Base-by-base conservation (phyloP, 2,329 filamentous ascomycete species). In the Fusarium avenaceum region DNA sequence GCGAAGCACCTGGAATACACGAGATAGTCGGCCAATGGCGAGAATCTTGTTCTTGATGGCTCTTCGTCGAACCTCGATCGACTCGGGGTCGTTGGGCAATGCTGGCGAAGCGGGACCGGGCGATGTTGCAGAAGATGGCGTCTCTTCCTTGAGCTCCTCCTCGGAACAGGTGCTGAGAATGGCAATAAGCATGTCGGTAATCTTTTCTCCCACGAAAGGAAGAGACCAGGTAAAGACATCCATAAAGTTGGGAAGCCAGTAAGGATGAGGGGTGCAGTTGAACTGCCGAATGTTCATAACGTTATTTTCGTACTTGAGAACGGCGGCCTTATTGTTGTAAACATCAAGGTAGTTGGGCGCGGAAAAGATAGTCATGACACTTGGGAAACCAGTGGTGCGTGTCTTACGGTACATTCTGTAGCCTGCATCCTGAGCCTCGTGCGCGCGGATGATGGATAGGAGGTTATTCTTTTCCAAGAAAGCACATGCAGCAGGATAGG, bases 261-360 rank as follows among this genome's bases (percentile, higher is more conserved):
- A 99, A 8, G 96, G 96, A 80, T 99, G 96, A 33, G 96, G 96
- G 22, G 96, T 98, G 87, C 95, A 99, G 86, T 99, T 99, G 85
- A 99, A 99, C 81, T 99, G 96, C 62, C 96, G 89, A 77, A 99
- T 99, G 85, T 99, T 99, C 96, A 99, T 99, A 65, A 99, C 96
- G 77, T 99, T 99, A 82, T 99, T 99, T 83, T 99, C 96, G 79
- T 99, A 99, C 83, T 99, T 99, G 75, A 99, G 85, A 40, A 99
- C 96, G 1, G 96, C 96, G 3, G 96, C 96, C 85, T 99, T 99
- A 87, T 99, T 99, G 89, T 99, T 99, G 83, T 99, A 99, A 38
- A 99, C 94, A 76, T 99, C 96, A 68, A 99, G 89, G 78, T 99
- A 99, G 81, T 99, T 99, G 38, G 96, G 96, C 2, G 96, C 96